Evolutionary conservation across 495 filamentous ascomycete genomes (phyloP).

Genomic region (Platismatia glauca): DNA sequence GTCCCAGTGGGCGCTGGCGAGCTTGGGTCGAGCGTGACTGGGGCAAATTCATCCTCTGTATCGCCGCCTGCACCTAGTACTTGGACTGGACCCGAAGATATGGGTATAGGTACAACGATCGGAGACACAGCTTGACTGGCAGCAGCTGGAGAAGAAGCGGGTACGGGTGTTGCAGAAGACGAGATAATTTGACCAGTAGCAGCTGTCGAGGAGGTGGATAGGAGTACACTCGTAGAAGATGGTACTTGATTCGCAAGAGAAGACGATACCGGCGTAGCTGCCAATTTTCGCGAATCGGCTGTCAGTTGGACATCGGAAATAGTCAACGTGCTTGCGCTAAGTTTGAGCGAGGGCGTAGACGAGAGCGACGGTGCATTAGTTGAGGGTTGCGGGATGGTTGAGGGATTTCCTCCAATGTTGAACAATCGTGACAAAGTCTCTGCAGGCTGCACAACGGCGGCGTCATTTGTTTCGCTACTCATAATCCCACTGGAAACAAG

Average conservation of each 20-base stretch:
- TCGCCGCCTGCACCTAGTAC: conserved; percentile 2
- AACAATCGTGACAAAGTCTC: neutral
- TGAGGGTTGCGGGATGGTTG: neutral
- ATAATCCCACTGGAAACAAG: neutral
- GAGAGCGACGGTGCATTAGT: neutral
- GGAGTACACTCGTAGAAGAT: neutral
- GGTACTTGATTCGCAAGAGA: neutral
- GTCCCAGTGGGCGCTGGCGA: conserved; percentile 9
- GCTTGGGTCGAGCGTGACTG: conserved; percentile 6
- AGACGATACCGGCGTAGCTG: neutral
- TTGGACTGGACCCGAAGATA: neutral
- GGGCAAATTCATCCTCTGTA: conserved; percentile 2
- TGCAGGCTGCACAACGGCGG: neutral
- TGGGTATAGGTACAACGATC: neutral
- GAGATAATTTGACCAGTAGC: neutral
- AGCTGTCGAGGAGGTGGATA: neutral
- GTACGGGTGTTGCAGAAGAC: neutral
- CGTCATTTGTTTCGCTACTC: neutral
- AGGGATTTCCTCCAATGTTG: neutral
- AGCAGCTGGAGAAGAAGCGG: neutral
- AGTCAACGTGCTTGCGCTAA: neutral
- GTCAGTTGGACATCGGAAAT: neutral
- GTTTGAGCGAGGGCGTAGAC: neutral
- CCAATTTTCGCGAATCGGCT: neutral
- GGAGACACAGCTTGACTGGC: conserved; percentile 1